Base-by-base conservation (phyloP, 768 basidiomycete genomes). In the Kwoniella bestiolae region DNA sequence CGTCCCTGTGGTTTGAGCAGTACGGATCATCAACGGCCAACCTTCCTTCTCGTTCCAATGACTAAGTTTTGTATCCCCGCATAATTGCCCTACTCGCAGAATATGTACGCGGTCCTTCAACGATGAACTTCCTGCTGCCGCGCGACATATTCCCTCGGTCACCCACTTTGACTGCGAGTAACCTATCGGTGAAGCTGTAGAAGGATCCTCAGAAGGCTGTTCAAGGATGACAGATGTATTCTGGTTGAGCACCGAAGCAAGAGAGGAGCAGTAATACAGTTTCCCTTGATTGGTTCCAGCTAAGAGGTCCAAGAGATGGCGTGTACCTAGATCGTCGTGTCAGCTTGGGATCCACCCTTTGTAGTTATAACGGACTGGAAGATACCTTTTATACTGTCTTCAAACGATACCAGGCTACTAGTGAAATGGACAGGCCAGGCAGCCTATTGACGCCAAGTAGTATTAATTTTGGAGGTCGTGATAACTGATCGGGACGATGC, bases 101-200 rank as follows among this genome's bases (percentile, higher is more conserved):
- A 80, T 67, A 2, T 65, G 65, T 12, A 76, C 68, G 26, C 70
- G 62, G 52, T 58, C 53, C n/a, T 57, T 28, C 21, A 66, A n/a
- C 18, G 9, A 51, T 5, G 16, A 47, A 5, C 55, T 45, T 34
- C 73, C 60, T 35, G 47, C 31, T 0, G 78, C 79, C 7, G 51
- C 3, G 14, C 60, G 25, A 57, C 79, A 80, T 21, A 81, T 67
- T 53, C 61, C 62, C 47, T 81, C 80, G 16, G 78, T 73, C 4
- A 79, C 76, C 75, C 76, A 79, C 67, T 81, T 81, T 0, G 79
- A 80, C 26, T 74, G 79, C 9, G 78, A 76, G 61, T 81, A 81
- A 8, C 80, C 80, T 45, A 81, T 79, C 0, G 71, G 52, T 1
- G 69, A 67, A 1, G 78, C 78, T 35, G 77, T 78, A 1, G 56